phyloP scores from a whole-genome alignment of 1,284 basidiomycete genomes.

The Abortiporus biennis region DNA sequence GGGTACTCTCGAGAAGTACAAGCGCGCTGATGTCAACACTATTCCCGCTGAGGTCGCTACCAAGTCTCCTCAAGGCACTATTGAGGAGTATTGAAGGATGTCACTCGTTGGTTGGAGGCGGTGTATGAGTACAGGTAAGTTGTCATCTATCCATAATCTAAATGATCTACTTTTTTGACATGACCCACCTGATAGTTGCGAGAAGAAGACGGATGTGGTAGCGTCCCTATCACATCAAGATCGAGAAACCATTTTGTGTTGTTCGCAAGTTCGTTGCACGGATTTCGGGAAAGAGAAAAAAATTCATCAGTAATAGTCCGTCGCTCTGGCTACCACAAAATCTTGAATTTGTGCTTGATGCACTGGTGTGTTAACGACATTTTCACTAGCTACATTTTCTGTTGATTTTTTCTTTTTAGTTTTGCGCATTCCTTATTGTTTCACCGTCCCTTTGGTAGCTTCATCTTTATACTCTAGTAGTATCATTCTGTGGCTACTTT shows the following conservation, averaged over 20 bases:
- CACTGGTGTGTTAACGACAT: neutral
- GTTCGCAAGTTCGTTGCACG: no score
- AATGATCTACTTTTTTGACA: neutral
- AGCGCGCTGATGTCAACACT: conserved; percentile 26
- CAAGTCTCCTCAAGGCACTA: conserved; percentile 18
- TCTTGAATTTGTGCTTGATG: conserved; percentile 7
- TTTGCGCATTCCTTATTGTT: conserved; percentile 1
- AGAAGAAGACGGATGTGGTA: neutral
- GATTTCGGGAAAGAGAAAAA: no score
- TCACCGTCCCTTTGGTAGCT: neutral
- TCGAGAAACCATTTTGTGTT: no score
- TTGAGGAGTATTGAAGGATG: conserved; percentile 20
- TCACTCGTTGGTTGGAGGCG: conserved; percentile 26
- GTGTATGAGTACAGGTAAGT: conserved; percentile 15
- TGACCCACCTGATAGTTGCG: neutral
- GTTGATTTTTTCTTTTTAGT: conserved; percentile 4
- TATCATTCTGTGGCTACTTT: conserved; percentile 6
- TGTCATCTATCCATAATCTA: neutral
- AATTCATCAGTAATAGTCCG: no score
- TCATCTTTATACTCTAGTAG: conserved; percentile 1
- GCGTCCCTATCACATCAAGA: neutral
- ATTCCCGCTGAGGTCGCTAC: conserved; percentile 28
- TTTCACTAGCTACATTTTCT: no score
- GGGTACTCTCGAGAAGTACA: conserved; percentile 20
- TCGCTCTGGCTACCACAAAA: no score